These are phyloP conservation scores for Pseudotulostoma volvatum DNA, from an alignment of 495 filamentous ascomycete species.

Conservation along the genomic window DNA sequence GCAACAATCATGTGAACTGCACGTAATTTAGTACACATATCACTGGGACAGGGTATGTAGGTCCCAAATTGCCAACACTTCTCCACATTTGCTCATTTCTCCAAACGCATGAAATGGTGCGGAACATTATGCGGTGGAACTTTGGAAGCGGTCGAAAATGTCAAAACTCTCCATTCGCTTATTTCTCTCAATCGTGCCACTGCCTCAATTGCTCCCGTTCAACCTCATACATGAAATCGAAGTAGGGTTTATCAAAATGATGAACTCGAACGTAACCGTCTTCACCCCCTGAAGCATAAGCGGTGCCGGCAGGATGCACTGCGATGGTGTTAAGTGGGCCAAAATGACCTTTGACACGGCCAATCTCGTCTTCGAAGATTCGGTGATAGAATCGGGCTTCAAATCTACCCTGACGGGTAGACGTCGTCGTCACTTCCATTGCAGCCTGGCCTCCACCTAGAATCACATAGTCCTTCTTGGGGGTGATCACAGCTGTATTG, in stretches of 20 bases:
- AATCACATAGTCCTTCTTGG: conserved; percentile 92
- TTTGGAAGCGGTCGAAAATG: no score
- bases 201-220: conserved; percentile 50
- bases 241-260: conserved; percentile 96
- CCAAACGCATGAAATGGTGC: no score
- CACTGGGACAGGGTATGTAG: no score
- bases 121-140: no score
- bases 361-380: conserved; percentile 97
- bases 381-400: conserved; percentile 98
- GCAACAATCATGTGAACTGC: no score
- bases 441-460: conserved; percentile 95
- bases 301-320: conserved; percentile 72
- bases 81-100: no score
- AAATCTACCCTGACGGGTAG: conserved; percentile 89
- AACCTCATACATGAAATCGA: conserved; percentile 97
- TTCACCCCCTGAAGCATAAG: conserved; percentile 89
- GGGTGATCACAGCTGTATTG: conserved; percentile 83
- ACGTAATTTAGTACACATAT: no score
- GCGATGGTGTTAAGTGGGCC: conserved; percentile 84
- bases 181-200: conserved; percentile 20
- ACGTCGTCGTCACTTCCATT: conserved; percentile 97
- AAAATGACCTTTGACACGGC: conserved; percentile 90
- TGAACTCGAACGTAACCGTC: conserved; percentile 98
- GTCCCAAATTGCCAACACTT: no score
- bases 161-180: no score